Evolutionary conservation across 768 basidiomycete species (phyloP), one percentile per base, ranked within the genome.

Genomic region (Cubamyces sp.): DNA sequence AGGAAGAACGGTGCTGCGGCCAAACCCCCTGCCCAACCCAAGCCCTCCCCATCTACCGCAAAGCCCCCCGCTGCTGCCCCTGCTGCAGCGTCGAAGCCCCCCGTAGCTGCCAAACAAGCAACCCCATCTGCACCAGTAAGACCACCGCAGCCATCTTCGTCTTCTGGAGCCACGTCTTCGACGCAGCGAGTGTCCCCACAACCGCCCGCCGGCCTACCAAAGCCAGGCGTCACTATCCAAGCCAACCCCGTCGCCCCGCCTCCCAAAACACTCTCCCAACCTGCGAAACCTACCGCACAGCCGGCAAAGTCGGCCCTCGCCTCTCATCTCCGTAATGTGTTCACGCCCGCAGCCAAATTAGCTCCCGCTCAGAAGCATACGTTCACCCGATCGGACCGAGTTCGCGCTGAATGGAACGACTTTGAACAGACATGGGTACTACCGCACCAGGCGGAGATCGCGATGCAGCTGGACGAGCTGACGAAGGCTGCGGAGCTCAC

Each of bases 11-110:
- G 54, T 45, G 51, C 52, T 19, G 53, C 64, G 28, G 16, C 46
- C 45, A 65, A 61, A 53, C 63, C 63, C 63, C 34, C 57, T 56
- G 58, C 63, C 63, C 63, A 45, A 25, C 48, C 63, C 30, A 64
- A 65, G 43, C 34, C 64, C 28, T 18, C 48, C 39, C 45, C 54
- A 52, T 43, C 58, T 19, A 18, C 64, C 26, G 21, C 64, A n/a
- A n/a, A 46, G 37, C 14, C 64, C 42, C 42, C 58, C 23, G 49
- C 54, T 12, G 14, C 50, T 15, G 9, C 58, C 23, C 42, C 54
- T 12, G 7, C 54, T 12, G 5, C 59, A n/a, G 30, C 30, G 15
- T 30, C 50, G 39, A 57, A 42, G 39, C 54, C 54, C 46, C 19
- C 60, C 5, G 19, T 43, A 14, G 26, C 59, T 21, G 4, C 41